These are phyloP conservation scores for Capronia americana DNA, from an alignment of 2,329 filamentous ascomycete species.

Conservation along the genomic window DNA sequence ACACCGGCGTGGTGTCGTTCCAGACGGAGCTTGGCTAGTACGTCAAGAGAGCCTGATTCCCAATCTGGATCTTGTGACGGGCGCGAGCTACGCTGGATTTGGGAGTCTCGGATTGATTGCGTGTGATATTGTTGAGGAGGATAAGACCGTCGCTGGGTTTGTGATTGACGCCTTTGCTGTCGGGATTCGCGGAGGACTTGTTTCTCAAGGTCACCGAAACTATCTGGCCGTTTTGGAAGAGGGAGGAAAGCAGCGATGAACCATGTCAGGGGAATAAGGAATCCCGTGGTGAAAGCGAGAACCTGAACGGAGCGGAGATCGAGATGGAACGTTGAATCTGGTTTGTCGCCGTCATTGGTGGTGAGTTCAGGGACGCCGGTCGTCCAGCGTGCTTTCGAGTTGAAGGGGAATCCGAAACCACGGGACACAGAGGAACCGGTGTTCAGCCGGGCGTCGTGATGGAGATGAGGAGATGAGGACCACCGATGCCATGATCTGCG, in stretches of 20 bases:
- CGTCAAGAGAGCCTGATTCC: slow-evolving; percentile 43
- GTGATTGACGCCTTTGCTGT: slow-evolving; percentile 37
- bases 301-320: slow-evolving; percentile 76
- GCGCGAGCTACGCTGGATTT: not conserved
- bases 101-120: slow-evolving; percentile 8
- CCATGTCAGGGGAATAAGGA: slow-evolving; percentile 80
- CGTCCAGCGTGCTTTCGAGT: slow-evolving; percentile 58
- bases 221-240: slow-evolving; percentile 65
- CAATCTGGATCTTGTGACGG: slow-evolving; percentile 11
- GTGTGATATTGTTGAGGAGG: slow-evolving; percentile 5
- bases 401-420: slow-evolving; percentile 40
- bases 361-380: slow-evolving; percentile 68
- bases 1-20: slow-evolving; percentile 49
- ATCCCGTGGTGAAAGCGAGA: slow-evolving; percentile 75
- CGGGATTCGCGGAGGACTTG: slow-evolving; percentile 16
- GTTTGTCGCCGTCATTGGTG: slow-evolving; percentile 61
- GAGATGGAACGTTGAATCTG: slow-evolving; percentile 47
- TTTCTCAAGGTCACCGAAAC: slow-evolving; percentile 56
- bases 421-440: slow-evolving; percentile 36
- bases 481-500: slow-evolving; percentile 22
- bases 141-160: slow-evolving; percentile 40
- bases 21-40: slow-evolving; percentile 45
- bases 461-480: slow-evolving; percentile 70
- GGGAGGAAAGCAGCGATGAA: slow-evolving; percentile 78
- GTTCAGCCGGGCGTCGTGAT: slow-evolving; percentile 64